Base-by-base conservation (phyloP, 306 rosid genomes). In the Lagenaria siceraria region DNA sequence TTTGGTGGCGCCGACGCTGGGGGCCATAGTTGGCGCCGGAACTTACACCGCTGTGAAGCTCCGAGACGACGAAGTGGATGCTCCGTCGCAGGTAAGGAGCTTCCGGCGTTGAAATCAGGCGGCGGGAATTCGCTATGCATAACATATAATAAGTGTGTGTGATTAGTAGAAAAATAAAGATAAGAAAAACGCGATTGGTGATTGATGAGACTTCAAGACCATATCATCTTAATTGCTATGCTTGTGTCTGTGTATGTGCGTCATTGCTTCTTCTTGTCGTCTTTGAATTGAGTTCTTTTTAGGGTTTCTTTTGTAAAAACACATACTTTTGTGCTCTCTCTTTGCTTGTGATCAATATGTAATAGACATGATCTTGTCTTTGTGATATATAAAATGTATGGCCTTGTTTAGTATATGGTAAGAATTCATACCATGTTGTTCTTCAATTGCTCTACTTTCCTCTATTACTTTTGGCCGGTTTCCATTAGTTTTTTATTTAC, bases 1-100 rank as follows among this genome's bases (percentile, higher is more conserved):
- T 82, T 56, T 95, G 83, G 88, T 92, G 80, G 97, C 98, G 0
- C 98, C 93, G 0, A 90, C 97, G 1, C 89, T 92, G 0, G 98
- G 98, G 56, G 97, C 96, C 1, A 77, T 95, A 0, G 90, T 89
- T 1, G 98, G 98, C 35, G 90, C 98, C 0, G 97, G 83, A 2
- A 86, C 87, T 71, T 95, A 95, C 63, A 84, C 98, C 0, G 84
- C 77, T 0, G 92, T 95, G 14, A 70, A 70, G 75, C 75, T 70
- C 21, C 24, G 75, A 70, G 75, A 70, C 35, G 75, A 70, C 56
- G 92, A 77, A 25, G 86, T 64, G 11, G 89, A 78, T 0, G 82
- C 81, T 0, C 91, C 92, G 1, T 87, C 82, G 3, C 83, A 48
- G 61, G 93, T 85, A 22, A 82, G 97, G 81, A 93, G 96, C 84